Conservation (phyloP, 805 yeast genomes). For the Phaffomyces opuntiae region DNA sequence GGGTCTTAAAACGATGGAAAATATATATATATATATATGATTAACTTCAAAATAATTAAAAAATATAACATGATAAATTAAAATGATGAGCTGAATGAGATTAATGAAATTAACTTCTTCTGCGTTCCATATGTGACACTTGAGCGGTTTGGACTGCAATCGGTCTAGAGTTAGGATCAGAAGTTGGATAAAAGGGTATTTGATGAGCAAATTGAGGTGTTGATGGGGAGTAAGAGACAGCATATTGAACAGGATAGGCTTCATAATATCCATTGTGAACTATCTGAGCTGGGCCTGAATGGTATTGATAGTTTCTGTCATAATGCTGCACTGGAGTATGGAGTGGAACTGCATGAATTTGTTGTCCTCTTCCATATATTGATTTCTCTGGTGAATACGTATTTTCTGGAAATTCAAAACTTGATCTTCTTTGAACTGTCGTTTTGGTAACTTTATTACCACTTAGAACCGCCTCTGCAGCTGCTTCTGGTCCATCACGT, state of each 20-base stretch:
- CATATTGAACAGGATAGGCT: neutral
- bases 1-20: too few species aligned
- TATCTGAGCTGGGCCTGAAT: neutral
- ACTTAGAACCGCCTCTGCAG: slow-evolving; percentile 18
- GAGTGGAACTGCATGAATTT: too few species aligned
- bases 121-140: too few species aligned
- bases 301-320: neutral
- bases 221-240: too few species aligned
- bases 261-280: neutral
- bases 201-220: neutral
- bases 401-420: neutral
- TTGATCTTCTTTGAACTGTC: slow-evolving; percentile 3
- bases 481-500: slow-evolving; percentile 26
- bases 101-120: too few species aligned
- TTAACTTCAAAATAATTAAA: too few species aligned
- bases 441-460: slow-evolving; percentile 7
- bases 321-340: too few species aligned
- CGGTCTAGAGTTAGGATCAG: neutral
- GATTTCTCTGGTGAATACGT: neutral
- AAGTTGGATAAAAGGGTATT: neutral
- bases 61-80: too few species aligned
- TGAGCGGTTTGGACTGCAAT: neutral
- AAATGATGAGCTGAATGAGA: too few species aligned
- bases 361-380: too few species aligned
- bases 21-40: too few species aligned